These are phyloP conservation scores for Epichloe bromicola DNA, from an alignment of 2,329 filamentous ascomycete species.

Conservation along the genomic window DNA sequence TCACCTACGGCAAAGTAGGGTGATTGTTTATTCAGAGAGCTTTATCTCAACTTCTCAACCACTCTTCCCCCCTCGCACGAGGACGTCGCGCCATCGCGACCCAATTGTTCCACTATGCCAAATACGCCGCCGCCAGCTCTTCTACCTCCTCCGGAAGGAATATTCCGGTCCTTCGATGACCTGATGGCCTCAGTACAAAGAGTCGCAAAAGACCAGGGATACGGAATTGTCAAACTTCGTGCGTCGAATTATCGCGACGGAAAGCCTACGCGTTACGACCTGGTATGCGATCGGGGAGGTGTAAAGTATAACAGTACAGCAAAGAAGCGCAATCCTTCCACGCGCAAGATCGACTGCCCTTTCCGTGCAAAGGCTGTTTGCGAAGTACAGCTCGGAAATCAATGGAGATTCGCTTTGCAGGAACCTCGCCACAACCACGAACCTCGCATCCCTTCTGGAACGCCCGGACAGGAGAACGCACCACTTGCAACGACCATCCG, in stretches of 20 bases:
- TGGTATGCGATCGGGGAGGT: slow-evolving; percentile 49
- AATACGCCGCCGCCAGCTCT: slow-evolving; percentile 35
- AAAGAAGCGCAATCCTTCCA: slow-evolving; percentile 51
- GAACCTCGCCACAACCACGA: slow-evolving; percentile 50
- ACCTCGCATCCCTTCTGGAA: slow-evolving; percentile 39
- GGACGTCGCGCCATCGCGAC: slow-evolving; percentile 18
- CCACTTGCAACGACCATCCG: slow-evolving; percentile 45
- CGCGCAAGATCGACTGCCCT: slow-evolving; percentile 50
- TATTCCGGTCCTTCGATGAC: slow-evolving; percentile 47
- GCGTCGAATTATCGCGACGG: slow-evolving; percentile 51
- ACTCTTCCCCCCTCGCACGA: slow-evolving; percentile 6
- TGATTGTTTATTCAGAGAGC: neutral
- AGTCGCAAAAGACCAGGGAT: slow-evolving; percentile 48
- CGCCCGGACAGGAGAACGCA: slow-evolving; percentile 43
- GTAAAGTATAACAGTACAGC: slow-evolving; percentile 53
- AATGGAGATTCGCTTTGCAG: slow-evolving; percentile 51
- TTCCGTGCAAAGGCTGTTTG: slow-evolving; percentile 52
- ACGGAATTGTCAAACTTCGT: slow-evolving; percentile 48
- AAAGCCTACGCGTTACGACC: slow-evolving; percentile 48
- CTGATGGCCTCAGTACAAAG: slow-evolving; percentile 44
- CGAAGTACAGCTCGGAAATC: slow-evolving; percentile 47
- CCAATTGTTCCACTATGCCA: slow-evolving; percentile 25
- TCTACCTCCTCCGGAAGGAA: slow-evolving; percentile 45
- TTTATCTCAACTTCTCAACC: neutral
- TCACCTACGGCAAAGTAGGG: neutral